Evolutionary conservation across 2,329 filamentous ascomycete species (phyloP), one percentile per base, ranked within the genome.

Genomic region (Purpureocillium takamizusanense): DNA sequence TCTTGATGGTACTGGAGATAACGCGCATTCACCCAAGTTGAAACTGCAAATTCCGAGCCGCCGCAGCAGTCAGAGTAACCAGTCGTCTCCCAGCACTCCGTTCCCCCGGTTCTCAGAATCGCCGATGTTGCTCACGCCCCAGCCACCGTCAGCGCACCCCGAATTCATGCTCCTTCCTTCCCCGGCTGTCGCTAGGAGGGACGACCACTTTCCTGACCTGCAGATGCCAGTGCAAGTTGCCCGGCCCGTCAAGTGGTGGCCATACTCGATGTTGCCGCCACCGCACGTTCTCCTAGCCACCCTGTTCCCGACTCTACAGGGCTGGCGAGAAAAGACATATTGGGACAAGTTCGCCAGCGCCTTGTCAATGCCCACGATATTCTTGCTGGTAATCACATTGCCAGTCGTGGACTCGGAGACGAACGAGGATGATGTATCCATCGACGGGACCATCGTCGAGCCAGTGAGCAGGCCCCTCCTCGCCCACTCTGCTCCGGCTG

Each of bases 281-380:
- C 86, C 87, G 3, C 72, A 83, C 40, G 63, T 83, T 7, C 66
- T 97, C 12, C 59, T 79, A 13, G 72, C 77, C 13, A 89, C 85
- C 0, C 62, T 98, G 0, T 95, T 97, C 49, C 92, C 92, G 1
- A 95, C 90, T 0, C 62, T 98, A 23, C 81, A 80, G 46, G 80
- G 74, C 18, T 98, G 90, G 87, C 67, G 62, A 32, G 76, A 83
- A 21, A 97, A 95, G 61, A 78, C 69, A n/a, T 60, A 83, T n/a
- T 87, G 81, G 78, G 89, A 90, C 51, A 88, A 85, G 53, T 63
- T 88, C 33, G 65, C 95, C 35, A 90, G 87, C 31, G 51, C 92
- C 10, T 72, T 94, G 29, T 89, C 89, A 7, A 81, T 87, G n/a
- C 86, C 89, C 1, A 94, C 84, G 50, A 87, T 98, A 29, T 86